Base-by-base conservation (phyloP, 2,329 filamentous ascomycete species). In the Cordyceps tenuipes region DNA sequence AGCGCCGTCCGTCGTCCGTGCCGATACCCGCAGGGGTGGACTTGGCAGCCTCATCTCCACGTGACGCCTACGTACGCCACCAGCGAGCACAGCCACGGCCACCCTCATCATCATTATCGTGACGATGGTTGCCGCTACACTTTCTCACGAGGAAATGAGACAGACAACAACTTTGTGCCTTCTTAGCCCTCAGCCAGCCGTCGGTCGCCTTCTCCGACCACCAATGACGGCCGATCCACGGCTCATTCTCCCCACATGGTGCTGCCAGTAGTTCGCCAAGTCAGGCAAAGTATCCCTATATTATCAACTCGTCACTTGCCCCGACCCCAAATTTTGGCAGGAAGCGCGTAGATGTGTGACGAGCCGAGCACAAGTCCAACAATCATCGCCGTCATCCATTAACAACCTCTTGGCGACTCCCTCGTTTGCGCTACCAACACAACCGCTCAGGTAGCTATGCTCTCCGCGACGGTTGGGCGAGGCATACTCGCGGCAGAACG, bases 41-140 rank as follows among this genome's bases (percentile, higher is more conserved):
- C 55, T 58, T 58, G 47, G 55, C 47, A 51, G 23, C 47, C 36
- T 50, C 36, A 39, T 17, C 17, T 41, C 17, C 55, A 58, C 55
- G 55, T 58, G 55, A 58, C 47, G 55, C 34, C 46, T 58, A 58
- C 55, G 55, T 58, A 58, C 10, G 46, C 47, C 8, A 44, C 21
- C 48, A 21, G 36, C 26, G 26, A 29, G 6, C 29, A 41, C 13
- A 53, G 23, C 19, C 41, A 13, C 17, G 39, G 17, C 17, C n/a
- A n/a, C n/a, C n/a, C n/a, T n/a, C n/a, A n/a, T n/a, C 19, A 36
- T 36, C 34, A 36, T 36, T 9, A 36, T 36, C 23, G 12, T 26
- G 17, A 39, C 12, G 19, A 52, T 52, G 7, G 31, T 39, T 23
- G 34, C 31, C 49, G 49, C 31, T 3, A 36, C 34, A 12, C 7